These are phyloP conservation scores for Diaporthe eres DNA, from an alignment of 2,329 filamentous ascomycete genomes.

Conservation along the genomic window DNA sequence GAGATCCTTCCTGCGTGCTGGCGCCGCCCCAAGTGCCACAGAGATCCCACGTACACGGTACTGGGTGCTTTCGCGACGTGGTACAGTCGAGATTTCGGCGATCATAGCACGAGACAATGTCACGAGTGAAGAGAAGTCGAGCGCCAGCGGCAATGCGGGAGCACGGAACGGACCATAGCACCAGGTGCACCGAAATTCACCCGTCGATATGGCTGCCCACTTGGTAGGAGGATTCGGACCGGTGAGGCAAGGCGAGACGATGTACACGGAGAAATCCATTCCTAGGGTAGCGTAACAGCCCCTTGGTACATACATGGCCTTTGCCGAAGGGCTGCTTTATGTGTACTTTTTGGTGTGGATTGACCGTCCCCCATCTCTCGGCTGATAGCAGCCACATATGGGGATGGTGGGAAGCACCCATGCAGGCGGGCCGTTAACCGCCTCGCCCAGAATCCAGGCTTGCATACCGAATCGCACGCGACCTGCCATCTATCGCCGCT, in stretches of 20 bases:
- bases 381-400: neutral
- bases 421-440: constrained; percentile 26
- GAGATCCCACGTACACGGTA: neutral
- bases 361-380: neutral
- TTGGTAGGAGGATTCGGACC: constrained; percentile 16
- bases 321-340: neutral
- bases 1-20: constrained; percentile 15
- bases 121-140: neutral
- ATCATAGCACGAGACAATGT: neutral
- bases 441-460: neutral
- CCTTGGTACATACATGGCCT: neutral
- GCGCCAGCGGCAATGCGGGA: constrained; percentile 2
- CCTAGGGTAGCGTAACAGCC: neutral
- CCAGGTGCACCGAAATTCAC: neutral
- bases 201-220: neutral
- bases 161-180: neutral
- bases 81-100: neutral
- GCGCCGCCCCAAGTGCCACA: neutral
- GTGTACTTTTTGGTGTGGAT: neutral
- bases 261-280: neutral
- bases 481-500: neutral
- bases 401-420: constrained; percentile 19
- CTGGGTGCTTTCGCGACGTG: constrained; percentile 10
- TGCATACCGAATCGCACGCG: constrained; percentile 15
- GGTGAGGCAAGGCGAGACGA: neutral